phyloP scores from a whole-genome alignment of 1,139 yeast genomes.

The Fermentozyma sake region DNA sequence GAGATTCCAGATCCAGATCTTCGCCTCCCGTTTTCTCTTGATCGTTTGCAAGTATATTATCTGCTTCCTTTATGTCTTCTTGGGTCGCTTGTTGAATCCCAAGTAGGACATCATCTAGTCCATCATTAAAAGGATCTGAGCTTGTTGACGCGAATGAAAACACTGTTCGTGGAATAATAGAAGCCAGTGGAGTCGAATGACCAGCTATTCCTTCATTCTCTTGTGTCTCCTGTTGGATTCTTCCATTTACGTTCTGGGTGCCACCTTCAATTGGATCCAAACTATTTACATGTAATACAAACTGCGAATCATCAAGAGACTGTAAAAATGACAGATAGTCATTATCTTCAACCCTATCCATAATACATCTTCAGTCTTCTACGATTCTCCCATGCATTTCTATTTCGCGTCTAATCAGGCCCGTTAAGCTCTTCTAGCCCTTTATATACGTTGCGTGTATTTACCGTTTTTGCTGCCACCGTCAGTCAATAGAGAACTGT shows the following conservation, averaged over 20 bases:
- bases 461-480: no score
- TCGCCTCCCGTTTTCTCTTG: conserved; percentile 2
- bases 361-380: no score
- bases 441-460: no score
- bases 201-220: conserved; percentile 3
- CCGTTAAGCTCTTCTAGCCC: no score
- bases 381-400: no score
- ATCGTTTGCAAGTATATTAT: background rate
- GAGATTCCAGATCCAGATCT: conserved; percentile 8
- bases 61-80: conserved; percentile 4
- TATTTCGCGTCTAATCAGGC: no score
- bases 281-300: conserved; percentile 33
- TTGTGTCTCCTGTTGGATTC: conserved; percentile 22
- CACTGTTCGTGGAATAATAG: no score
- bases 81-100: conserved; percentile 1
- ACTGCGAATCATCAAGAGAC: conserved; percentile 39
- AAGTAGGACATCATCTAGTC: conserved; percentile 24
- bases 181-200: no score
- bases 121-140: conserved; percentile 40
- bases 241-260: no score
- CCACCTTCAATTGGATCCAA: no score
- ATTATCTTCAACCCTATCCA: no score
- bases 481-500: no score
- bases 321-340: conserved; percentile 23
- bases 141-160: conserved; percentile 13